Base-by-base conservation (phyloP, 768 basidiomycete genomes). In the Rhizopogon sp. region DNA sequence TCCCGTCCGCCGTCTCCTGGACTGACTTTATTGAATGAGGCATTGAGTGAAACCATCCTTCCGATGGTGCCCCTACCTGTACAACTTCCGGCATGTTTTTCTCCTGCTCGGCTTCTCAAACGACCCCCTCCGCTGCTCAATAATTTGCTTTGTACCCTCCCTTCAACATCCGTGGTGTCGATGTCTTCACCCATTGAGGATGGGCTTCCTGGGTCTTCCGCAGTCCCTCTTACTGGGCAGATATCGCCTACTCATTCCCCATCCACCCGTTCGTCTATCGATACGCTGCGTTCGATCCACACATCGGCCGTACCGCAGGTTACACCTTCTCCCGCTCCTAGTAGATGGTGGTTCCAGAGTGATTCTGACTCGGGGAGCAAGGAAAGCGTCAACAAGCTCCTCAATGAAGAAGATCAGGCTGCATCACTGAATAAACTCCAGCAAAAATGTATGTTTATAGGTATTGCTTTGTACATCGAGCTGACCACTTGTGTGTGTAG, bases 71-170 rank as follows among this genome's bases (percentile, higher is more conserved):
- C 82, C 1, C 76, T 78, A 47, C 67, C 67, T 28, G 78, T 79
- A 22, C 68, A 69, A 39, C 71, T 79, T 16, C 70, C 77, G 5
- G 63, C 72, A 3, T 66, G 72, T 2, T 73, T 73, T 53, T 66
- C 63, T 29, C 49, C 66, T 16, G 58, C 73, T 9, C 70, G 57
- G 17, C 54, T 62, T n/a, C 66, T 76, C 29, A 60, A 72, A 0
- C 74, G 75, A 31, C 73, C 78, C 0, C 83, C 83, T 7, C 77
- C 79, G 7, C 76, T 81, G 52, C 67, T 85, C 51, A 78, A 79
- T 61, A 75, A 65, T 58, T 74, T 86, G 52, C 79, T 84, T 44
- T 75, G 79, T 1, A 82, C 87, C 0, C 76, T 87, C 25, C 86
- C 88, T 25, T 85, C 81, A 6, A 73, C 83, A 6, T 81, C 83